Evolutionary conservation across 257 asterid genomes (phyloP).

Genomic region (Solanum arcanum): DNA sequence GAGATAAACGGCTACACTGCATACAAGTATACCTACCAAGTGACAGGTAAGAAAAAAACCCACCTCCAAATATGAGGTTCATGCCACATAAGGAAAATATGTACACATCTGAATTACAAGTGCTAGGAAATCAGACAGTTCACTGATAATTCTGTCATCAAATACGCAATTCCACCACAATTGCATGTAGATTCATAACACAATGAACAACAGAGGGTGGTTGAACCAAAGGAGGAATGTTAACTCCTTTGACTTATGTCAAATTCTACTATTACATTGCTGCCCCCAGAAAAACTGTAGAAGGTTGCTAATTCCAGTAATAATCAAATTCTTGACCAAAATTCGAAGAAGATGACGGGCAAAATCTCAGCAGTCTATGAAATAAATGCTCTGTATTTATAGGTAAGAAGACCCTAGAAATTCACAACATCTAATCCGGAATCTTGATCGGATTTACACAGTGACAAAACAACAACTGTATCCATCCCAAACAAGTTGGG

Average conservation of each 20-base stretch:
- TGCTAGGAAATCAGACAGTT: background rate
- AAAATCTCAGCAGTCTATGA: background rate
- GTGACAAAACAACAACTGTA: background rate
- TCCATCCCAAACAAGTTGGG: background rate
- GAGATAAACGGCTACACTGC: background rate
- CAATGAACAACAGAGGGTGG: background rate
- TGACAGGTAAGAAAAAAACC: background rate
- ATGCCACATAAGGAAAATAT: background rate
- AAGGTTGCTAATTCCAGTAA: background rate
- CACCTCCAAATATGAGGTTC: background rate
- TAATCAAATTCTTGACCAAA: background rate
- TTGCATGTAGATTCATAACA: background rate
- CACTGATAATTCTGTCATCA: background rate
- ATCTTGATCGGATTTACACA: background rate
- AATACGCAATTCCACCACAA: background rate
- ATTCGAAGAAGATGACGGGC: background rate
- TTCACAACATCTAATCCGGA: background rate
- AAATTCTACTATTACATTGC: background rate
- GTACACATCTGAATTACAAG: background rate
- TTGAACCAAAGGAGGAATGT: background rate
- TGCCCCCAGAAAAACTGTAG: background rate
- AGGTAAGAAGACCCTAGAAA: background rate
- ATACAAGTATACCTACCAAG: background rate
- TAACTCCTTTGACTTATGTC: background rate
- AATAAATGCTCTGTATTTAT: background rate